Evolutionary conservation across 192 early-diverging fungal species (phyloP).

Genomic region (Dissophora globulifera): DNA sequence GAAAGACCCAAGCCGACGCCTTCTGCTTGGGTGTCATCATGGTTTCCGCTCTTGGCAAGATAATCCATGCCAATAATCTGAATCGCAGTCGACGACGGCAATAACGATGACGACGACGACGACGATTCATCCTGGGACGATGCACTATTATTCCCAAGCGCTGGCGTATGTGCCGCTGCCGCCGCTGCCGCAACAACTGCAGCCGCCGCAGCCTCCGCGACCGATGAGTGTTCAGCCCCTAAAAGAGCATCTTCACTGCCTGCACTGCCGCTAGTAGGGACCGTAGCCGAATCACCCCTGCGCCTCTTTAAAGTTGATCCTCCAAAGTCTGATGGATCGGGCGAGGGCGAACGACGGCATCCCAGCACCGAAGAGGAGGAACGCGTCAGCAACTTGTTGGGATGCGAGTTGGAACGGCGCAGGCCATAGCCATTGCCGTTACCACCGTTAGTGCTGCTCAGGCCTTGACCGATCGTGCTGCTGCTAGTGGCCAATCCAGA

Average conservation of each 20-base stretch:
- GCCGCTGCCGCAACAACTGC: conserved; percentile 23
- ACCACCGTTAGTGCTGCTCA: background rate
- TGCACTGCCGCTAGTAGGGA: background rate
- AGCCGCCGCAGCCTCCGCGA: conserved; percentile 1
- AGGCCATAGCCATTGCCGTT: background rate
- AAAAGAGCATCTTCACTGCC: no score
- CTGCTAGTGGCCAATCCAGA: no score
- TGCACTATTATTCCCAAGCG: no score
- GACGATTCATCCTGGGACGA: background rate
- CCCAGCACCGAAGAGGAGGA: conserved; percentile 11
- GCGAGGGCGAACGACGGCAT: conserved; percentile 19
- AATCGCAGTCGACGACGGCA: background rate
- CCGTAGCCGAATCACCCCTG: conserved; percentile 15
- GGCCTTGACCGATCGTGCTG: background rate
- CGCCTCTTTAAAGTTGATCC: conserved; percentile 6
- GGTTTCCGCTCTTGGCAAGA: conserved; percentile 1
- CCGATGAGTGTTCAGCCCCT: no score
- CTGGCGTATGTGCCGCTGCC: conserved; percentile 6
- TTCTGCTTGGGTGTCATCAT: background rate
- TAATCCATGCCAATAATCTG: conserved; percentile 38
- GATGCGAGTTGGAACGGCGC: conserved; percentile 4
- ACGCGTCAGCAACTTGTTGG: background rate
- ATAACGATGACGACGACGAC: background rate
- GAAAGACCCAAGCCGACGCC: conserved; percentile 15
- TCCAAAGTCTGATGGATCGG: conserved; percentile 17